Evolutionary conservation across 306 rosid species (phyloP).

Genomic region (Cicer yamashitae): DNA sequence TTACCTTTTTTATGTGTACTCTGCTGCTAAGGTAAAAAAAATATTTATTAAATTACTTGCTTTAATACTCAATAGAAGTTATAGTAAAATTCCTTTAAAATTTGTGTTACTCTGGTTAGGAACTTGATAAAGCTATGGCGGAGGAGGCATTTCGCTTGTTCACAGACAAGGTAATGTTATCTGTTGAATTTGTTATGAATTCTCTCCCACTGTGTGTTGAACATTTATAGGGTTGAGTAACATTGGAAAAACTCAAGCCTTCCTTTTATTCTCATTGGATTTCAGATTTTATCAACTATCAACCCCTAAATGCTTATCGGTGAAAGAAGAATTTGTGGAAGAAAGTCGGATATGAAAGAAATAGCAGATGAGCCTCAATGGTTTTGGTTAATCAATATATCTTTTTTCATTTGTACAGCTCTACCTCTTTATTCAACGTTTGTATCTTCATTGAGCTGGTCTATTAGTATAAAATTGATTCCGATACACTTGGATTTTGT

Average conservation of each 20-base stretch:
- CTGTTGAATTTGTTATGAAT: constrained; percentile 18
- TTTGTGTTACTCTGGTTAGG: constrained; percentile 54
- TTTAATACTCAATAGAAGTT: constrained; percentile 24
- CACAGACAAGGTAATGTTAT: constrained; percentile 68
- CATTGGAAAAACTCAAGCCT: constrained; percentile 23
- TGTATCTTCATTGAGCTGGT: constrained; percentile 4
- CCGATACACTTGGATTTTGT: constrained; percentile 4
- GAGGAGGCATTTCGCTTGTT: constrained; percentile 63
- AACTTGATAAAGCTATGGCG: constrained; percentile 80
- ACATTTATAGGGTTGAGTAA: constrained; percentile 17
- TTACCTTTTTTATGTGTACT: background rate
- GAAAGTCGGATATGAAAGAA: constrained; percentile 30
- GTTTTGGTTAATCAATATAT: constrained; percentile 18
- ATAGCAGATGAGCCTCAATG: constrained; percentile 20
- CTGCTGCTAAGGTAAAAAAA: background rate
- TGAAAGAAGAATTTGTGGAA: constrained; percentile 24
- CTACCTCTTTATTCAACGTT: background rate
- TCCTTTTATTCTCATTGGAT: constrained; percentile 30
- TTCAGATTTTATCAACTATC: constrained; percentile 68
- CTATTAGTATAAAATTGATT: constrained; percentile 19
- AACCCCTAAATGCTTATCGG: constrained; percentile 44
- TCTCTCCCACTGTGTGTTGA: constrained; percentile 21
- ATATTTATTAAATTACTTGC: constrained; percentile 1
- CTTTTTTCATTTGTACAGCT: constrained; percentile 40
- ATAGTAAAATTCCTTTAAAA: constrained; percentile 9